These are phyloP conservation scores for Euphorbia corollata DNA, from an alignment of 441 rosid species.

Conservation along the genomic window DNA sequence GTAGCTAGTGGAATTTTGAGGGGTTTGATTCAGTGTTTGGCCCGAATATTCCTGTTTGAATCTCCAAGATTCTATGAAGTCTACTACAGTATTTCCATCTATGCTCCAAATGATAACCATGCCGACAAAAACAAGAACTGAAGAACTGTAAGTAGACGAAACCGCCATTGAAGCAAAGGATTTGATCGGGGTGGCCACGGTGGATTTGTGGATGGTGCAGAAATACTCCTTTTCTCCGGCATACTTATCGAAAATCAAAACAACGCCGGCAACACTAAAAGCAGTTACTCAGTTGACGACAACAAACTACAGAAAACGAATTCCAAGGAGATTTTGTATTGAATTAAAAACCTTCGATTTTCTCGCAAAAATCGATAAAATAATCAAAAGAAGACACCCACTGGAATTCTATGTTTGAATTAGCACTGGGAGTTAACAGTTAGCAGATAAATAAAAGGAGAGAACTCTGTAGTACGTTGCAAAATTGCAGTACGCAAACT, in stretches of 20 bases:
- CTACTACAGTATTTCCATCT: constrained; percentile 50
- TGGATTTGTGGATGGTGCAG: constrained; percentile 24
- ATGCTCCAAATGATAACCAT: constrained; percentile 68
- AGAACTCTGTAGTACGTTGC: no score
- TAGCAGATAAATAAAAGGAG: no score
- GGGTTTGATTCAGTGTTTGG: constrained; percentile 20
- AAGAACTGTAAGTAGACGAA: constrained; percentile 53
- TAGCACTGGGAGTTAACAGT: no score
- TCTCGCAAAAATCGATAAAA: constrained; percentile 6
- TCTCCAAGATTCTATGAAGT: constrained; percentile 55
- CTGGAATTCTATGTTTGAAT: no score
- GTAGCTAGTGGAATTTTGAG: constrained; percentile 22
- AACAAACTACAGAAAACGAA: not conserved
- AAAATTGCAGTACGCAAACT: no score
- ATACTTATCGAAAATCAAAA: constrained; percentile 28
- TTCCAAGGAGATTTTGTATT: not conserved
- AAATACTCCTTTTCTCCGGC: constrained; percentile 58
- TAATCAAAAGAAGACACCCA: not conserved
- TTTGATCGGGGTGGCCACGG: constrained; percentile 31
- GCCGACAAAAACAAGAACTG: constrained; percentile 49
- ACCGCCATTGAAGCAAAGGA: constrained; percentile 60
- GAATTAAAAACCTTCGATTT: not conserved
- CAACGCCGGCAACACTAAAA: not conserved
- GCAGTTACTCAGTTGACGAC: constrained; percentile 4
- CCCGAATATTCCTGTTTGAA: constrained; percentile 27